Percentiles rank a stretch among this genome's conserved stretches.
These are phyloP conservation scores for maize (Zea mays) DNA, from an alignment of 176 grass and related monocot species.

Conservation along the genomic window Zm-B73-REFERENCE-NAM-5.0 NC_050097.1:157970001-157970500, in stretches of 20 bases:
- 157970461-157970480: conserved; percentile 83
- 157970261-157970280: conserved; percentile 96
- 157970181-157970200: conserved; percentile 78
- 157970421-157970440: conserved; percentile 89
- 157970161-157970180: conserved; percentile 61
- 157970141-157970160: conserved; percentile 62
- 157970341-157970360: conserved; percentile 68
- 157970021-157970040: conserved; percentile 54
- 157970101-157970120: conserved; percentile 75
- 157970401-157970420: conserved; percentile 87
- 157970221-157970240: conserved; percentile 70
- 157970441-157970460: conserved; percentile 75
- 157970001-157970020: conserved; percentile 33
- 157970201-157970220: conserved; percentile 64
- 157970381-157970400: conserved; percentile 69
- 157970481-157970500: conserved; percentile 87
- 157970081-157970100: conserved; percentile 84
- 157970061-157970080: conserved; percentile 81
- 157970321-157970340: conserved; percentile 75
- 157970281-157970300: conserved; percentile 56
- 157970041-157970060: conserved; percentile 50
- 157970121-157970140: conserved; percentile 75
- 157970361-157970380: conserved; percentile 89
- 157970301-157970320: too few relatives aligned
- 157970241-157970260: conserved; percentile 89